Conservation (phyloP, 208 protist species). For the Trypanosoma platydactyli region DNA sequence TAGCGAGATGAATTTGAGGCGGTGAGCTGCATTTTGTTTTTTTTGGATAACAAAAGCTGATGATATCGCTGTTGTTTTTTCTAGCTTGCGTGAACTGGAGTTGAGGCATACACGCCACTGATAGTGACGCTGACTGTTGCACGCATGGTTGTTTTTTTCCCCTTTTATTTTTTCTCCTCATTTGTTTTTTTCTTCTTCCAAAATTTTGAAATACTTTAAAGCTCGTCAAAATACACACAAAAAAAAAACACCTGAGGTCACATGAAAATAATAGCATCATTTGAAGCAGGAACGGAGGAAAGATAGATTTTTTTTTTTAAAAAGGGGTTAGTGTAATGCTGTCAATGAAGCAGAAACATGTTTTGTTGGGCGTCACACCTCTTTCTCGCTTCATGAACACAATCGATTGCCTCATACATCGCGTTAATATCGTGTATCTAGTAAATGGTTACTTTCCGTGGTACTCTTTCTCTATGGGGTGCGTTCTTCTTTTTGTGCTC, state of each 20-base stretch:
- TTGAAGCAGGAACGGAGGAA: too few relatives aligned
- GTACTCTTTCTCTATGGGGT: constrained; percentile 15
- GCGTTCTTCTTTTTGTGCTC: constrained; percentile 12
- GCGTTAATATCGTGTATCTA: constrained; percentile 20
- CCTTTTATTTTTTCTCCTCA: constrained; percentile 2
- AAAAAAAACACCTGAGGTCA: background rate
- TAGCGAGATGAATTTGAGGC: constrained; percentile 37
- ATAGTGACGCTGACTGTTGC: background rate
- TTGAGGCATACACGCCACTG: background rate
- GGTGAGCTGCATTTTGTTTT: background rate
- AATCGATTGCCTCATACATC: constrained; percentile 24
- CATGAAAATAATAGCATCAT: background rate
- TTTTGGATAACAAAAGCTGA: too few relatives aligned
- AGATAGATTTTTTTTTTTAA: too few relatives aligned
- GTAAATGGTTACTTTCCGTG: constrained; percentile 17
- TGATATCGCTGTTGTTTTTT: background rate
- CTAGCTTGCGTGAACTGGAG: background rate
- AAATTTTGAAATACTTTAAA: background rate
- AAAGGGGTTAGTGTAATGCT: too few relatives aligned
- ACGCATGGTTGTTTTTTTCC: background rate
- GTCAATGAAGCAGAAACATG: background rate
- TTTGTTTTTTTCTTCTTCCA: background rate
- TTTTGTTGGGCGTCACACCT: background rate
- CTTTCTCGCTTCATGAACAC: constrained; percentile 10
- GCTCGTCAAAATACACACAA: background rate